Percentiles rank a stretch among this genome's conserved stretches.
Evolutionary conservation across 768 basidiomycete species (phyloP).

Genomic region (Coprinopsis sp.): DNA sequence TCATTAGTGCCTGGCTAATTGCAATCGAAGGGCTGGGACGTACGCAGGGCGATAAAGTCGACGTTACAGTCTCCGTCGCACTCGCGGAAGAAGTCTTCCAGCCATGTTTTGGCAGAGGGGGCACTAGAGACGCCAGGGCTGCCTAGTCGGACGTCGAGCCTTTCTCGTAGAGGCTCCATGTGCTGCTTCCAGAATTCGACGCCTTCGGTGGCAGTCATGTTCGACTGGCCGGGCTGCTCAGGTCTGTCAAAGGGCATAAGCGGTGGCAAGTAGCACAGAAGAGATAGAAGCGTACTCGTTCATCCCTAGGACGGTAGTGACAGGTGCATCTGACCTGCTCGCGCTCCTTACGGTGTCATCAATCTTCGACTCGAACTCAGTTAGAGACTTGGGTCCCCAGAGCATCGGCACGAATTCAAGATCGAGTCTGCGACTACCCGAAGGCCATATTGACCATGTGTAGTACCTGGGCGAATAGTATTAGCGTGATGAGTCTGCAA

Average conservation of each 20-base stretch:
- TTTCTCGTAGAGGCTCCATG: constrained; percentile 44
- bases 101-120: constrained; percentile 49
- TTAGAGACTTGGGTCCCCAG: constrained; percentile 40
- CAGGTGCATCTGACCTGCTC: constrained; percentile 11
- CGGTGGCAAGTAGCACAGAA: not conserved
- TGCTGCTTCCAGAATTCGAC: constrained; percentile 48
- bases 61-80: constrained; percentile 49
- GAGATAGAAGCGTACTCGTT: constrained; percentile 39
- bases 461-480: constrained; percentile 39
- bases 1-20: not conserved
- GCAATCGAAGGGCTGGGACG: constrained; percentile 13
- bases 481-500: not conserved
- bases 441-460: constrained; percentile 39
- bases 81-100: constrained; percentile 45
- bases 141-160: constrained; percentile 44
- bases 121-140: constrained; percentile 51
- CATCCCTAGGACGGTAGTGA: constrained; percentile 46
- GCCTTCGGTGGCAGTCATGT: constrained; percentile 44
- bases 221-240: constrained; percentile 40
- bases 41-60: constrained; percentile 54
- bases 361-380: constrained; percentile 37
- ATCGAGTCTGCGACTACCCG: constrained; percentile 12
- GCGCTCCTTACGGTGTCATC: constrained; percentile 30
- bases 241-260: constrained; percentile 13
- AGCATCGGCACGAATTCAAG: constrained; percentile 57